Conservation (phyloP, 2,329 filamentous ascomycete genomes). For the Trichocomaceae sp. region DNA sequence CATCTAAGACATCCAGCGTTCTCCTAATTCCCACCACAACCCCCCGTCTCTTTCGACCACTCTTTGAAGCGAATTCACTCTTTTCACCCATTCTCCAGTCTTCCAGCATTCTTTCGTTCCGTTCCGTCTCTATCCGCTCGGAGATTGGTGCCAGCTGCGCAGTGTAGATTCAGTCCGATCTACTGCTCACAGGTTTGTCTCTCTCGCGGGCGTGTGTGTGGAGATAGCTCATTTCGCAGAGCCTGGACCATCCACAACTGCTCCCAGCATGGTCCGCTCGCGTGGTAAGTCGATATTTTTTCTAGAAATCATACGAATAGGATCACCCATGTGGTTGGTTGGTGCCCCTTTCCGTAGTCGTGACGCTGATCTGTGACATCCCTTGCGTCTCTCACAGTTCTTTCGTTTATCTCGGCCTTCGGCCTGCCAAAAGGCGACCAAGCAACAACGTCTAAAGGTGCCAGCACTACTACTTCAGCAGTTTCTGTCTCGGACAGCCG, state of each 20-base stretch:
- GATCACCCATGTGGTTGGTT: constrained; percentile 41
- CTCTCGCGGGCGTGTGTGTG: background rate
- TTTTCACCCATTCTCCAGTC: background rate
- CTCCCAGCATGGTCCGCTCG: constrained; percentile 31
- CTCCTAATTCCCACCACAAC: background rate
- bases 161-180: background rate
- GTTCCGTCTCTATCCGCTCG: background rate
- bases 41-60: background rate
- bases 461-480: constrained; percentile 25
- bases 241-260: constrained; percentile 3
- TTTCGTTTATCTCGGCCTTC: constrained; percentile 73
- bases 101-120: background rate
- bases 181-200: background rate
- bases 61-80: background rate
- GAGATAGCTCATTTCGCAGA: background rate
- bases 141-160: background rate
- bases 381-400: constrained; percentile 65
- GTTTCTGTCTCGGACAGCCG: constrained; percentile 14
- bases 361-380: constrained; percentile 78
- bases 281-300: constrained; percentile 29
- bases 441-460: constrained; percentile 25
- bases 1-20: constrained; percentile 5
- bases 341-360: constrained; percentile 3
- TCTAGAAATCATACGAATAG: background rate
- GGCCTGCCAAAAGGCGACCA: constrained; percentile 34